A percentile compares a stretch with the other conserved stretches of the same genome.
Evolutionary conservation across 129 eudicot genomes (phyloP).

Genomic region (Deinandra increscens): DNA sequence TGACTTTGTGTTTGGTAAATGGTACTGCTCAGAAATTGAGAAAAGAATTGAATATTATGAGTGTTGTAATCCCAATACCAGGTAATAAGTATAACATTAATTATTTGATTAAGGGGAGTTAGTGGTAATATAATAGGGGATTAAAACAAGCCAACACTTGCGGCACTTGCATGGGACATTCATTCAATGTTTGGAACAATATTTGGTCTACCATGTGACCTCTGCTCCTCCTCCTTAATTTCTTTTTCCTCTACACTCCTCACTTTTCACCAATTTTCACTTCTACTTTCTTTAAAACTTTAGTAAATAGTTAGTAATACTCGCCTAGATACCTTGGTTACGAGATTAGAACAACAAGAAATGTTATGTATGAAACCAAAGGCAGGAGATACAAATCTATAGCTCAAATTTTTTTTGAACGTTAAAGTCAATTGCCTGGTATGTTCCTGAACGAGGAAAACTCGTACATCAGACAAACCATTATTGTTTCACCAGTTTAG

Average conservation of each 20-base stretch:
- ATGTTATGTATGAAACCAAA: no score
- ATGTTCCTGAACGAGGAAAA: no score
- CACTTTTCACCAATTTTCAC: neutral
- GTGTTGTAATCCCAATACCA: constrained; percentile 35
- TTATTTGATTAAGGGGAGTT: neutral
- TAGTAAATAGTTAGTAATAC: no score
- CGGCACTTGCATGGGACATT: constrained; percentile 49
- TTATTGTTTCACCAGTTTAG: no score
- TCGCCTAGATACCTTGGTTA: no score
- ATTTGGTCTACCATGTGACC: constrained; percentile 52
- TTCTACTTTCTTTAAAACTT: neutral
- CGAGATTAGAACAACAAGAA: no score
- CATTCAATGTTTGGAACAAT: constrained; percentile 35
- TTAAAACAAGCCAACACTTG: constrained; percentile 37
- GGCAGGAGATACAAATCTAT: no score
- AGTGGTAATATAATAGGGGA: constrained; percentile 7
- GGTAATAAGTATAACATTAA: neutral
- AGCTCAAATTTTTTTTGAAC: no score
- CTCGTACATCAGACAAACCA: no score
- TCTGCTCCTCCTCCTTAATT: constrained; percentile 24
- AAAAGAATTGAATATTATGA: constrained; percentile 19
- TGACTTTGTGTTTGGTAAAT: constrained; percentile 53
- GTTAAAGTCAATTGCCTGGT: no score
- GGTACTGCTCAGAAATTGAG: constrained; percentile 31
- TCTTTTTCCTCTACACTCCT: constrained; percentile 1